phyloP scores from a whole-genome alignment of 768 basidiomycete genomes.

The Punctularia strigosozonata region DNA sequence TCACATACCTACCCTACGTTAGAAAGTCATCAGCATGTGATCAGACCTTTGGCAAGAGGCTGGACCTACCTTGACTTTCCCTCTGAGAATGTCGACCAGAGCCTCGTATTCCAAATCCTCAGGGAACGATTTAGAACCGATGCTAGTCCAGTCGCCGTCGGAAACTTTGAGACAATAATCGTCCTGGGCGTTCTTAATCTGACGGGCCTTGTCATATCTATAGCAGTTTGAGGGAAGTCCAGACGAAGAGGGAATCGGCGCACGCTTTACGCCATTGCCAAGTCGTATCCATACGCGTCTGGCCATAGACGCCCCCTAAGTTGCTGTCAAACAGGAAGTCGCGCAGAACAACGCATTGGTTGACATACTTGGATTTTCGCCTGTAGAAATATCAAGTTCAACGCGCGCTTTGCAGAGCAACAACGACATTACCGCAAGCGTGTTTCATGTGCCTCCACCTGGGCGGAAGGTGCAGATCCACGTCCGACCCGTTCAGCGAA shows the following conservation, averaged over 20 bases:
- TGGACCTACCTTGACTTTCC: slow-evolving; percentile 56
- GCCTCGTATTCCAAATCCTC: slow-evolving; percentile 61
- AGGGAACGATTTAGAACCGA: slow-evolving; percentile 42
- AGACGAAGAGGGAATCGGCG: slow-evolving; percentile 2
- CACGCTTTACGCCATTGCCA: slow-evolving; percentile 60
- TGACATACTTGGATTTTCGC: slow-evolving; percentile 43
- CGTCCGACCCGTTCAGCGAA: slow-evolving; percentile 28
- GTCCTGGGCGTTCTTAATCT: slow-evolving; percentile 57
- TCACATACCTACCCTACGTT: no score
- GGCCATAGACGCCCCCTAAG: slow-evolving; percentile 18
- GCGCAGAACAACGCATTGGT: neutral
- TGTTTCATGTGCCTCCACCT: slow-evolving; percentile 72
- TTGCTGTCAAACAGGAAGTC: neutral
- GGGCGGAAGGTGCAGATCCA: slow-evolving; percentile 16
- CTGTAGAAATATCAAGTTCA: slow-evolving; percentile 14
- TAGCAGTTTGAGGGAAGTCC: slow-evolving; percentile 2
- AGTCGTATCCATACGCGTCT: slow-evolving; percentile 47
- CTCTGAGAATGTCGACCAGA: slow-evolving; percentile 59
- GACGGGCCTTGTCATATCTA: slow-evolving; percentile 52
- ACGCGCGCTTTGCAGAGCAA: neutral
- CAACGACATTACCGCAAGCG: slow-evolving; percentile 34
- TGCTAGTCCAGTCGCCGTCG: slow-evolving; percentile 28
- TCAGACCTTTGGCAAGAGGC: neutral
- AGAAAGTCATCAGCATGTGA: neutral
- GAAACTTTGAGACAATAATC: slow-evolving; percentile 44